phyloP scores from a whole-genome alignment of 2,329 filamentous ascomycete species.

The Arachnomyces sp. region DNA sequence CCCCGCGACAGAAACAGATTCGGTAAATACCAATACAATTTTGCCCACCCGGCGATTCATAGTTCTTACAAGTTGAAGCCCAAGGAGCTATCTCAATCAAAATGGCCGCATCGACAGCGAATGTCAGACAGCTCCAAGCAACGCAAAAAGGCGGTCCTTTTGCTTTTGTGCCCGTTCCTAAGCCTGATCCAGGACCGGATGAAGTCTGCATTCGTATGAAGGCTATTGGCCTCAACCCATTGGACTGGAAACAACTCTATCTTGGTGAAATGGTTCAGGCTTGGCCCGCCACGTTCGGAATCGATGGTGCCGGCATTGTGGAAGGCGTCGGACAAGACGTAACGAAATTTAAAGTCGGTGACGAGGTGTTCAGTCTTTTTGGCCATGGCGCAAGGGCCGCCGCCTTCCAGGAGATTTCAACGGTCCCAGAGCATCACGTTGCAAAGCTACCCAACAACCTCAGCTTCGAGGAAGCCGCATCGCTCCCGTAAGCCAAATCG shows the following conservation, averaged over 20 bases:
- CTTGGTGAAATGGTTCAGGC: slow-evolving; percentile 19
- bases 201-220: slow-evolving; percentile 27
- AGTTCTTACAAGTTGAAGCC: too few relatives aligned
- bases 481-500: slow-evolving; percentile 18
- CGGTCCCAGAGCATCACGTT: slow-evolving; percentile 14
- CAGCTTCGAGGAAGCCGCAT: slow-evolving; percentile 26
- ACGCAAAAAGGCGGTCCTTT: not conserved
- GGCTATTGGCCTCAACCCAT: slow-evolving; percentile 27
- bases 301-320: slow-evolving; percentile 28
- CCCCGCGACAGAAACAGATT: too few relatives aligned
- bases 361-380: slow-evolving; percentile 20
- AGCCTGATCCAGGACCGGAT: slow-evolving; percentile 6
- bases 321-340: slow-evolving; percentile 26
- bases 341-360: slow-evolving; percentile 21
- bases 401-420: slow-evolving; percentile 23
- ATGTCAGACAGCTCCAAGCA: not conserved
- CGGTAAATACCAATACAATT: too few relatives aligned
- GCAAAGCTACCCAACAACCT: slow-evolving; percentile 22
- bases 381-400: slow-evolving; percentile 10
- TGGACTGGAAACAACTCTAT: slow-evolving; percentile 28
- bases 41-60: too few relatives aligned
- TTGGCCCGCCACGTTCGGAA: slow-evolving; percentile 29
- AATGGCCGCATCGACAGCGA: too few relatives aligned
- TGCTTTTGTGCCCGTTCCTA: slow-evolving; percentile 6
- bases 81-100: too few relatives aligned